Evolutionary conservation across 805 yeast genomes (phyloP), one percentile per base, ranked within the genome.

Genomic region (Candida maesae): DNA sequence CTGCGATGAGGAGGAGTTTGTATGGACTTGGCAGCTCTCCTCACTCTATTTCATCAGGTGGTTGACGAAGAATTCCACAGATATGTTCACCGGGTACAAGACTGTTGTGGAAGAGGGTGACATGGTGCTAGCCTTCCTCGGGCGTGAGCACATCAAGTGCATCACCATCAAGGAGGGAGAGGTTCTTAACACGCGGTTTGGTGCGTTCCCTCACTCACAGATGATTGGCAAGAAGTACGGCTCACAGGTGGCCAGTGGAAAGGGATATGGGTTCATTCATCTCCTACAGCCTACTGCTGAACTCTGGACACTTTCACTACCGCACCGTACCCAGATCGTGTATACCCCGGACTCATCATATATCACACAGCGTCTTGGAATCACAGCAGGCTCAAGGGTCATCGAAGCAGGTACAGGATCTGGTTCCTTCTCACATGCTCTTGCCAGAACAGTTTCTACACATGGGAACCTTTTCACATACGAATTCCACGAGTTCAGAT

Each of bases 341-440:
- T 93, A 93, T 60, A 85, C 97, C 0, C 95, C 95, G 9, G 99
- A 93, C 61, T 84, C 96, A 2, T 78, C 95, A 21, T 93, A 87
- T 55, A 89, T 93, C 40, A 76, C 86, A 47, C 96, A 91, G 60
- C 68, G 96, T 53, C 66, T 93, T 47, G 74, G 78, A 33, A 80
- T 93, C 40, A 69, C 76, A 15, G 78, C 86, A 12, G 90, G 91
- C 1, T 74, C 88, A 1, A 66, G 78, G 44, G 95, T 93, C 11
- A 82, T 93, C 35, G 99, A 93, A 65, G 96, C 98, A 1, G 99
- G 99, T 27, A 93, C 99, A 0, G 99, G 99, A 0, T 85, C 96
- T 6, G 99, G 95, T 0, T 88, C 96, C 1, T 87, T 93, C 57
- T 84, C 96, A 3, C 99, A 93, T 64, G 82, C 96, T 0, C 78